Conservation (phyloP, 2,329 filamentous ascomycete species). For the Aureobasidium sp. region DNA sequence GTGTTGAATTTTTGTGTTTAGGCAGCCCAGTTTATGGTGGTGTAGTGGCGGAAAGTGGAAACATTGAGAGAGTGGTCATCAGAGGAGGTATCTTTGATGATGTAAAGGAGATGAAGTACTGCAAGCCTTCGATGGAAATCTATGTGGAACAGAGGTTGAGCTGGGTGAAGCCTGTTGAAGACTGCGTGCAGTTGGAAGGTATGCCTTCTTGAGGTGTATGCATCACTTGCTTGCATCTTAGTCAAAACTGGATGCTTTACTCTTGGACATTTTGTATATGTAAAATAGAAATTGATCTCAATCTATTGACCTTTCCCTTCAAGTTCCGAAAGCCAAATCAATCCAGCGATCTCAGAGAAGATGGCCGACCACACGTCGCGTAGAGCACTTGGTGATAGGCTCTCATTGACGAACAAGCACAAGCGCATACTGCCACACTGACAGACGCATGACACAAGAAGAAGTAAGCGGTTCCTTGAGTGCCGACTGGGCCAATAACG, state of each 20-base stretch:
- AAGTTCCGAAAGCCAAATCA: not conserved
- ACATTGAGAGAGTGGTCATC: conserved; percentile 30
- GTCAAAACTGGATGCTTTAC: not conserved
- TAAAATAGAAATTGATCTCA: not conserved
- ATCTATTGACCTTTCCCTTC: not conserved
- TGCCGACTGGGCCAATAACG: not conserved
- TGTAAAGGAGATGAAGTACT: conserved; percentile 30
- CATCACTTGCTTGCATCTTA: not conserved
- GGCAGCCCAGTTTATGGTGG: conserved; percentile 5
- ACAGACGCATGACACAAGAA: not conserved
- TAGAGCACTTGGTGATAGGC: not conserved
- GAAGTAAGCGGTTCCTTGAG: not conserved
- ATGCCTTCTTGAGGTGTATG: conserved; percentile 28
- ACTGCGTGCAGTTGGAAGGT: conserved; percentile 34
- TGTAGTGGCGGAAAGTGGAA: conserved; percentile 32
- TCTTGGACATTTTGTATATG: not conserved
- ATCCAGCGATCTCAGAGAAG: not conserved
- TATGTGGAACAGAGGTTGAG: conserved; percentile 31
- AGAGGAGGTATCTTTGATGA: conserved; percentile 41
- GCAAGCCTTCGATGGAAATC: conserved; percentile 37
- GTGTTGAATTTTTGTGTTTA: conserved; percentile 23
- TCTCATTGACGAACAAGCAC: not conserved
- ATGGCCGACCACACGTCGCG: not conserved
- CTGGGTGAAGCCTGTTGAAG: conserved; percentile 34
- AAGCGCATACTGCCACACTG: not conserved